Evolutionary conservation across 1,139 yeast genomes (phyloP).

Genomic region (Tardiomyces digboiensis): DNA sequence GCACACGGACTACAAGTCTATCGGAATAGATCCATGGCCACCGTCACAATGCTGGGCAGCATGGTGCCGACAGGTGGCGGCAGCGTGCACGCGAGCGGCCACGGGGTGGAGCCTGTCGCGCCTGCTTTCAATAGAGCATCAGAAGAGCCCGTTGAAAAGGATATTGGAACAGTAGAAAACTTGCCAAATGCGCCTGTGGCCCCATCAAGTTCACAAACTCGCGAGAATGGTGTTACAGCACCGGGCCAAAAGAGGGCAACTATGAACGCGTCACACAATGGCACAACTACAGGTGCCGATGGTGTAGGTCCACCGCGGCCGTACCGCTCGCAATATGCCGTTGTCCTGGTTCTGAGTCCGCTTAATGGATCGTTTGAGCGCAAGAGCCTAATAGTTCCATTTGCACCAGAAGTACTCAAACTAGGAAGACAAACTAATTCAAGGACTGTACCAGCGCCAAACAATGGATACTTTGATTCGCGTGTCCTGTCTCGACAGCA

Average conservation of each 20-base stretch:
- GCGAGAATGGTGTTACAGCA: too few relatives aligned
- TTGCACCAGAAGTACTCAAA: conserved; percentile 72
- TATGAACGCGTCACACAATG: too few relatives aligned
- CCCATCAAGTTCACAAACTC: too few relatives aligned
- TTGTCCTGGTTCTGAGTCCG: conserved; percentile 59
- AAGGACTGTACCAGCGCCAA: conserved; percentile 61
- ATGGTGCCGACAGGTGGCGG: neutral
- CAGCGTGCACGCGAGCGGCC: neutral
- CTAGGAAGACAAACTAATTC: conserved; percentile 82
- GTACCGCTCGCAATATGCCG: conserved; percentile 24
- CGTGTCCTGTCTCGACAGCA: conserved; percentile 89
- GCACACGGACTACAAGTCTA: too few relatives aligned
- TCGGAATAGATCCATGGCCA: neutral
- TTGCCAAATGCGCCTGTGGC: too few relatives aligned
- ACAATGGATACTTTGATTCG: conserved; percentile 92
- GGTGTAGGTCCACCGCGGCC: neutral
- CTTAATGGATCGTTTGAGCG: conserved; percentile 75
- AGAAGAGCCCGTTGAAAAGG: neutral
- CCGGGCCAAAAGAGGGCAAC: too few relatives aligned
- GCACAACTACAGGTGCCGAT: too few relatives aligned
- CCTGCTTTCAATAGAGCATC: neutral
- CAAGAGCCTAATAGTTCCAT: conserved; percentile 72
- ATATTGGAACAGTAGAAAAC: too few relatives aligned
- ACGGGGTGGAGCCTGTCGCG: neutral
- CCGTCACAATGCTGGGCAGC: conserved; percentile 1